These are phyloP conservation scores for Pseudocercospora musae DNA, from an alignment of 2,329 filamentous ascomycete species.

Conservation along the genomic window DNA sequence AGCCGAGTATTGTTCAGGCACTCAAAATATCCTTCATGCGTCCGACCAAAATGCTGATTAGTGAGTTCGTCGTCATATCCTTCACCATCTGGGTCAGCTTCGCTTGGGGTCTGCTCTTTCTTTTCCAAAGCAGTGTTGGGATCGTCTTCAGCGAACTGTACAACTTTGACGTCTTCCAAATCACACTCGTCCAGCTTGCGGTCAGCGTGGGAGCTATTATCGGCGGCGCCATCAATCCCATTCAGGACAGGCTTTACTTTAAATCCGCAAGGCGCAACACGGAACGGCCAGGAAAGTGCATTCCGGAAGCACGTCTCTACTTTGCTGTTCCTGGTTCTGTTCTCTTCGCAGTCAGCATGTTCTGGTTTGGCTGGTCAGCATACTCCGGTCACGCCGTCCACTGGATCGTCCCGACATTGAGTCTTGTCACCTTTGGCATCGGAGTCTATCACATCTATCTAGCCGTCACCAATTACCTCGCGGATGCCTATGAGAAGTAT, in stretches of 20 bases:
- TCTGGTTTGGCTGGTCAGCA: slow-evolving; percentile 51
- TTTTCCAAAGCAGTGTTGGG: slow-evolving; percentile 45
- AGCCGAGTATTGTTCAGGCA: slow-evolving; percentile 18
- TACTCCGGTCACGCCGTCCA: slow-evolving; percentile 31
- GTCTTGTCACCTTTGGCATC: slow-evolving; percentile 50
- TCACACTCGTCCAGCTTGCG: slow-evolving; percentile 42
- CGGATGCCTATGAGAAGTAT: slow-evolving; percentile 49
- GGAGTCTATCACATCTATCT: slow-evolving; percentile 51
- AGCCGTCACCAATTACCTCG: slow-evolving; percentile 48
- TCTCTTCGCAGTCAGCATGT: slow-evolving; percentile 44
- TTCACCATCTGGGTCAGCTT: slow-evolving; percentile 45
- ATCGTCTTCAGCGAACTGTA: slow-evolving; percentile 40
- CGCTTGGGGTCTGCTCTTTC: slow-evolving; percentile 42
- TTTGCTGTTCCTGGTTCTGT: slow-evolving; percentile 42
- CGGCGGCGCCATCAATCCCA: slow-evolving; percentile 36
- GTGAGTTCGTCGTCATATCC: slow-evolving; percentile 29
- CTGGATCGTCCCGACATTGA: slow-evolving; percentile 49
- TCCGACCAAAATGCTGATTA: slow-evolving; percentile 29
- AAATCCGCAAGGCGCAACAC: slow-evolving; percentile 34
- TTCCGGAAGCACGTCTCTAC: slow-evolving; percentile 44
- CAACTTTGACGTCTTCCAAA: slow-evolving; percentile 36
- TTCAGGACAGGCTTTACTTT: slow-evolving; percentile 40
- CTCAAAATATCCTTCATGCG: slow-evolving; percentile 29
- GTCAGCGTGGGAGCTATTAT: slow-evolving; percentile 42
- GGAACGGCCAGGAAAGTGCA: slow-evolving; percentile 27